phyloP scores from a whole-genome alignment of 768 basidiomycete species.

The Trametes punicea region DNA sequence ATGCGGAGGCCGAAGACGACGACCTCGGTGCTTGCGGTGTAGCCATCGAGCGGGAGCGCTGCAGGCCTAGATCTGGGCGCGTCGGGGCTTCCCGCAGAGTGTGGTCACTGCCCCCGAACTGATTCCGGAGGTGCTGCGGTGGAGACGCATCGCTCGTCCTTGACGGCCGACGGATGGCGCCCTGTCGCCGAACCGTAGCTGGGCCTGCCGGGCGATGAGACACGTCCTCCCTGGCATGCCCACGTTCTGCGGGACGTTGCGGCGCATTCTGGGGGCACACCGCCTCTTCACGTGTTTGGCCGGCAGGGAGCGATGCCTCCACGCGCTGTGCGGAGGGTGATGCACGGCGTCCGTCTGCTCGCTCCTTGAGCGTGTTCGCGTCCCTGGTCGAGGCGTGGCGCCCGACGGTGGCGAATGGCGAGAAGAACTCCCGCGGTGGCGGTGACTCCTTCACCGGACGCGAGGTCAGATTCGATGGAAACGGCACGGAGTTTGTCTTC shows the following conservation, averaged over 20 bases:
- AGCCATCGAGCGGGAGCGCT: not conserved
- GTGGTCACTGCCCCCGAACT: not conserved
- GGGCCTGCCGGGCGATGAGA: not conserved
- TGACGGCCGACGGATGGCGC: conserved; percentile 7
- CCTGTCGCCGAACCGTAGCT: conserved; percentile 9
- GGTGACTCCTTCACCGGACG: not conserved
- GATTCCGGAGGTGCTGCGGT: not conserved
- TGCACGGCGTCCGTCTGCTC: too few relatives aligned
- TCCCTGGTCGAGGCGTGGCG: not conserved
- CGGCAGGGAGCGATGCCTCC: too few relatives aligned
- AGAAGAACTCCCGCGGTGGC: not conserved
- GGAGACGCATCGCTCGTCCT: conserved; percentile 1
- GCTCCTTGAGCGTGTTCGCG: not conserved
- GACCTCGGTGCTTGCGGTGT: not conserved
- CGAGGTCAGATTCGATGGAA: not conserved
- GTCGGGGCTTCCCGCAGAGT: not conserved
- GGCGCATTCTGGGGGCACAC: too few relatives aligned
- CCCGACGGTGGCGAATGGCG: not conserved
- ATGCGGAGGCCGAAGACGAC: not conserved
- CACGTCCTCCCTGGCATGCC: too few relatives aligned
- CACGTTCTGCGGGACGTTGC: too few relatives aligned
- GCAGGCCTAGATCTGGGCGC: not conserved
- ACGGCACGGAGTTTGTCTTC: not conserved
- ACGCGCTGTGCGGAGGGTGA: too few relatives aligned
- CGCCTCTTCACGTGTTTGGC: too few relatives aligned